These are phyloP conservation scores for Cutaneotrichosporon arboriforme DNA, from an alignment of 1,284 basidiomycete genomes.

Conservation along the genomic window DNA sequence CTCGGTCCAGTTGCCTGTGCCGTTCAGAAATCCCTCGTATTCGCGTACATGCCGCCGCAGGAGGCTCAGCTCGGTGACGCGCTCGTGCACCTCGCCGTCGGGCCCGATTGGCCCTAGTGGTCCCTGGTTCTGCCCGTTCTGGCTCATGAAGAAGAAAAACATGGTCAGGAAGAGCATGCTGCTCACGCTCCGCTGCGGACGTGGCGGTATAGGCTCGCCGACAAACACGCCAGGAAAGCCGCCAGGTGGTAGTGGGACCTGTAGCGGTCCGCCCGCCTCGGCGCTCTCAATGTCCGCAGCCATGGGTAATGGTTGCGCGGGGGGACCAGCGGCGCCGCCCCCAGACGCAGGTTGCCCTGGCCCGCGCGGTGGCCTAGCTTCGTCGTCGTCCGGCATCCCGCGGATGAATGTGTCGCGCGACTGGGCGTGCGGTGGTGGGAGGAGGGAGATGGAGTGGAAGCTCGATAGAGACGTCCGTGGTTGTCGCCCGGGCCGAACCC, in stretches of 20 bases:
- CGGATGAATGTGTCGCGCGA: not conserved
- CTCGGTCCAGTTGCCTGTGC: slow-evolving; percentile 39
- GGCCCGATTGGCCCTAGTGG: slow-evolving; percentile 26
- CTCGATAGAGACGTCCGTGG: no score
- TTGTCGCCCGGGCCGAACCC: no score
- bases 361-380: not conserved
- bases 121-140: slow-evolving; percentile 33
- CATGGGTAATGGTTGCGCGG: not conserved
- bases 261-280: no score
- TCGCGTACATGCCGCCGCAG: slow-evolving; percentile 26
- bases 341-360: not conserved
- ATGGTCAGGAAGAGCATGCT: slow-evolving; percentile 30
- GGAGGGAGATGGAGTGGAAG: no score
- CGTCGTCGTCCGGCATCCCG: slow-evolving; percentile 3
- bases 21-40: slow-evolving; percentile 32
- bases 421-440: no score
- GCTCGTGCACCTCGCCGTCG: slow-evolving; percentile 31
- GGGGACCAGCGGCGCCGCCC: not conserved
- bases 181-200: slow-evolving; percentile 32
- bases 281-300: not conserved
- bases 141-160: slow-evolving; percentile 44
- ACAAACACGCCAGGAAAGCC: slow-evolving; percentile 15
- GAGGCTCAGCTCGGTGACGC: slow-evolving; percentile 34
- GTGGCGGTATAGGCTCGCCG: slow-evolving; percentile 13
- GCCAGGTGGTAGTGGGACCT: not conserved